phyloP scores from a whole-genome alignment of 2,329 filamentous ascomycete genomes.

The Pestalotiopsis sp. region DNA sequence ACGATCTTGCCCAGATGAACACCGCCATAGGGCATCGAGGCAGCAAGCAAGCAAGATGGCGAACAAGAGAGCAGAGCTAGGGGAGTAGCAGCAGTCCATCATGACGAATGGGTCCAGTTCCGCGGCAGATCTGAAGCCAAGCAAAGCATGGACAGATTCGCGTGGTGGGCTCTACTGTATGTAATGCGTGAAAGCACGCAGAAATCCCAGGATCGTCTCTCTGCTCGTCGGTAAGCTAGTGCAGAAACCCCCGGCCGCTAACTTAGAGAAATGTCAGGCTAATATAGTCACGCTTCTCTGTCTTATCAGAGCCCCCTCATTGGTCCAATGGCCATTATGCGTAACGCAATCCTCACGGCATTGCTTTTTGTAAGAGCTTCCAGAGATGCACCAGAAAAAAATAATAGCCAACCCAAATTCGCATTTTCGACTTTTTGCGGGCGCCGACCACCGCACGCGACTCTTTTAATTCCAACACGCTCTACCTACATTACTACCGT shows the following conservation, averaged over 20 bases:
- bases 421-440: neutral
- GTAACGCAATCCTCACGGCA: constrained; percentile 14
- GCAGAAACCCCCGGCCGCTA: constrained; percentile 6
- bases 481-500: neutral
- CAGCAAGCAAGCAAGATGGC: neutral
- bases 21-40: neutral
- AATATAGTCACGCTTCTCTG: neutral
- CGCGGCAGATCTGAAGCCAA: neutral
- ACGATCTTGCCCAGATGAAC: no score
- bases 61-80: neutral
- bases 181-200: neutral
- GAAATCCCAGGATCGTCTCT: neutral
- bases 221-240: neutral
- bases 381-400: neutral
- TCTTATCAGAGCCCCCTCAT: constrained; percentile 12
- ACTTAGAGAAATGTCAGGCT: neutral
- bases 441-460: neutral
- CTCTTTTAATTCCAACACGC: neutral
- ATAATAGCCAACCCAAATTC: neutral
- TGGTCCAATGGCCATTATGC: neutral
- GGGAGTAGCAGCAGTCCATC: neutral
- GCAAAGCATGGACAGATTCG: neutral
- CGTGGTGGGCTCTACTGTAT: neutral
- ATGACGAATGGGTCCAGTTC: neutral
- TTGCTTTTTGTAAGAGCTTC: constrained; percentile 16